Evolutionary conservation across 352 stramenopile genomes (phyloP).

Genomic region (Globisporangium uncinulatum): DNA sequence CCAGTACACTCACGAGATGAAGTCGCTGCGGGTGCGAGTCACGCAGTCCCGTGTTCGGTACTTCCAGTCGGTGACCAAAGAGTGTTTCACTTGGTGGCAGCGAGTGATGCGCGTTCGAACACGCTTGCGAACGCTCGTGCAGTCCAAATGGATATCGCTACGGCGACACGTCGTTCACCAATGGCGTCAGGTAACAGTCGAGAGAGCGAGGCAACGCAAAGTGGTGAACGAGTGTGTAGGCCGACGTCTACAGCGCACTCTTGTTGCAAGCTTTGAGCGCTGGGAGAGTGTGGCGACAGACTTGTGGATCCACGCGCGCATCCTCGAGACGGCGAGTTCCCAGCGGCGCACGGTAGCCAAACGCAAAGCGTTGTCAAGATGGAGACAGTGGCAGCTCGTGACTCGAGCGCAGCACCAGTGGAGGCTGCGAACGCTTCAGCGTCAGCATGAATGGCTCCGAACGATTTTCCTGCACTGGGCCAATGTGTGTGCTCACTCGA

Average conservation of each 20-base stretch:
- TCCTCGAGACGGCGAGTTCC: slow-evolving; percentile 15
- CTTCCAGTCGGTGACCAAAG: slow-evolving; percentile 18
- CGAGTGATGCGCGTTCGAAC: slow-evolving; percentile 10
- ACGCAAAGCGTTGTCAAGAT: slow-evolving; percentile 7
- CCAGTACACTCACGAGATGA: slow-evolving; percentile 2
- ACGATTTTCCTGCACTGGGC: slow-evolving; percentile 5
- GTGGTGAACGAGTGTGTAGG: slow-evolving; percentile 11
- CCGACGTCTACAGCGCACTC: slow-evolving; percentile 5
- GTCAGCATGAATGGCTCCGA: slow-evolving; percentile 1
- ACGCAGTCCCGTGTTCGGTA: slow-evolving; percentile 19
- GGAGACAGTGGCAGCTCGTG: slow-evolving; percentile 15
- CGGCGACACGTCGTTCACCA: not conserved
- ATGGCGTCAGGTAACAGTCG: not conserved
- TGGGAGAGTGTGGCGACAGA: slow-evolving; percentile 56
- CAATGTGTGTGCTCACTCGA: not conserved
- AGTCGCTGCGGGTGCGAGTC: slow-evolving; percentile 8
- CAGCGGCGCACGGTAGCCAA: slow-evolving; percentile 13
- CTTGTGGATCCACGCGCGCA: slow-evolving; percentile 23
- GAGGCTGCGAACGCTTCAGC: slow-evolving; percentile 5
- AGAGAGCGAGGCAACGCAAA: not conserved
- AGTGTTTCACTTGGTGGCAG: slow-evolving; percentile 23
- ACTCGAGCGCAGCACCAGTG: slow-evolving; percentile 2
- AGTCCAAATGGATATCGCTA: not conserved
- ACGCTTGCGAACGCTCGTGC: slow-evolving; percentile 7
- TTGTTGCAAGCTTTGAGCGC: slow-evolving; percentile 23